These are phyloP conservation scores for Ogataea angusta DNA, from an alignment of 805 yeast genomes.

Conservation along the genomic window DNA sequence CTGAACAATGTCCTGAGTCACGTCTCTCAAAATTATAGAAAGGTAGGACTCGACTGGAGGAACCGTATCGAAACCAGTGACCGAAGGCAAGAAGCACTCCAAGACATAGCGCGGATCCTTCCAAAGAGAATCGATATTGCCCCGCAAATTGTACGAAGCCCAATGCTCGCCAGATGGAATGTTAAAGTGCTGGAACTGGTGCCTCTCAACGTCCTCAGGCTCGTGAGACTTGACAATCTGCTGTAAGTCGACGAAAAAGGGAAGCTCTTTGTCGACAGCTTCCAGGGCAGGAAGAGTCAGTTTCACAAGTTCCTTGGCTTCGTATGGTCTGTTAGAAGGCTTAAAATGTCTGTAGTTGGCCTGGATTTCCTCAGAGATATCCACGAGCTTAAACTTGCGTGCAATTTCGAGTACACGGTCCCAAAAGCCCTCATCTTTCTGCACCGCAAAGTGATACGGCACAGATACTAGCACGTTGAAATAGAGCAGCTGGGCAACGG, in stretches of 20 bases:
- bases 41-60: constrained; percentile 50
- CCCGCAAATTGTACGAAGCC: constrained; percentile 32
- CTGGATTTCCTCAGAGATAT: neutral
- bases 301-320: constrained; percentile 45
- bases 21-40: constrained; percentile 69
- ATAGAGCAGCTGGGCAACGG: constrained; percentile 66
- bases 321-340: constrained; percentile 43
- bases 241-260: constrained; percentile 38
- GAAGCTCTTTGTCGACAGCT: constrained; percentile 40
- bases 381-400: constrained; percentile 15
- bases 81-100: constrained; percentile 54
- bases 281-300: constrained; percentile 53
- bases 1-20: constrained; percentile 69
- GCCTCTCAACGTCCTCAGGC: constrained; percentile 22
- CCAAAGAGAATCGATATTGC: constrained; percentile 68
- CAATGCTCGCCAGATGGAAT: constrained; percentile 38
- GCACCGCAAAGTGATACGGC: constrained; percentile 47
- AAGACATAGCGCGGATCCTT: constrained; percentile 55
- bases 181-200: constrained; percentile 21
- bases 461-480: constrained; percentile 58
- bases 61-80: constrained; percentile 62
- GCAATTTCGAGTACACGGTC: constrained; percentile 48
- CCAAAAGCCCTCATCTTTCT: constrained; percentile 29
- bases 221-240: constrained; percentile 16
- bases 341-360: constrained; percentile 33